phyloP scores from a whole-genome alignment of 1,284 basidiomycete species.

The Pholiota adiposa region DNA sequence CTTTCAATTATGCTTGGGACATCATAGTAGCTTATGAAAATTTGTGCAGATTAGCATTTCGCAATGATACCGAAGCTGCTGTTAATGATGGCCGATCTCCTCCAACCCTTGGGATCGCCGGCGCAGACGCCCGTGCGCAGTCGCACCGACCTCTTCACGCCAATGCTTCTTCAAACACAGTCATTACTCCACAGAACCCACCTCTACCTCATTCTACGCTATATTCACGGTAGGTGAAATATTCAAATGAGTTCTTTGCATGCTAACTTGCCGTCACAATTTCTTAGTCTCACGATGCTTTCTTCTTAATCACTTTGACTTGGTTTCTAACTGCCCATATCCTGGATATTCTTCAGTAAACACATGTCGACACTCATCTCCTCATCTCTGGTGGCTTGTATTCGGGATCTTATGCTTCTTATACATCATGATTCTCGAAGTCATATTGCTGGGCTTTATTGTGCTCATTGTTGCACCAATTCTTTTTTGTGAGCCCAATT shows the following conservation, averaged over 20 bases:
- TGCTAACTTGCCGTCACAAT: neutral
- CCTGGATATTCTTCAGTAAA: conserved; percentile 72
- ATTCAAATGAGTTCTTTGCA: no score
- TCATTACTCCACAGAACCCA: conserved; percentile 7
- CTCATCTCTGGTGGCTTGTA: conserved; percentile 82
- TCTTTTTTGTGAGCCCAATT: conserved; percentile 63
- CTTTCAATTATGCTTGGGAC: conserved; percentile 9
- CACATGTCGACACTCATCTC: conserved; percentile 69
- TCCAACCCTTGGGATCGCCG: no score
- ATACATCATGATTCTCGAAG: conserved; percentile 76
- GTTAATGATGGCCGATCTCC: neutral
- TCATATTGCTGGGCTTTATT: conserved; percentile 69
- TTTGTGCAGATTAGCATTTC: conserved; percentile 22
- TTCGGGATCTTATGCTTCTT: conserved; percentile 80
- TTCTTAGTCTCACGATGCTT: conserved; percentile 54
- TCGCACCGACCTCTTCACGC: conserved; percentile 2
- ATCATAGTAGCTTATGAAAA: neutral
- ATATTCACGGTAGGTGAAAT: conserved; percentile 41
- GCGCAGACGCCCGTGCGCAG: neutral
- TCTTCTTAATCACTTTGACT: conserved; percentile 68
- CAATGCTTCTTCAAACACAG: conserved; percentile 1
- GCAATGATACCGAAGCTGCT: conserved; percentile 23
- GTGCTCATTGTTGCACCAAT: conserved; percentile 79
- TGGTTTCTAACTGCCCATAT: conserved; percentile 84
- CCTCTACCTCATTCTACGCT: conserved; percentile 30